Percentiles rank a stretch among this genome's conserved stretches.
Conservation (phyloP, 768 basidiomycete genomes). For the Tremella yokohamensis region DNA sequence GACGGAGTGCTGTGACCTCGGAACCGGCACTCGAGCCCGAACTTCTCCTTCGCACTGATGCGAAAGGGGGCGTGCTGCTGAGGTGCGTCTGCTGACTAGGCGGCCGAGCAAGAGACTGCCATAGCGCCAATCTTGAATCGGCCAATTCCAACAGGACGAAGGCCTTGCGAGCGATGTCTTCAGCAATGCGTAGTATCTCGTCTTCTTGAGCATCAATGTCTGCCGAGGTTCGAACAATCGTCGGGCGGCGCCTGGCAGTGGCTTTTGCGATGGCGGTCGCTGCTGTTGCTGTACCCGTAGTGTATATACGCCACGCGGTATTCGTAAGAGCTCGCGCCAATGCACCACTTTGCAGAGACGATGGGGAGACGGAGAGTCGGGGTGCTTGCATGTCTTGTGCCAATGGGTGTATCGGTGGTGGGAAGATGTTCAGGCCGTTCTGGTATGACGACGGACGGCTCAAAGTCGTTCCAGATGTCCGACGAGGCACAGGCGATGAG, state of each 20-base stretch:
- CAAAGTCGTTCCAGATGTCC: conserved; percentile 7
- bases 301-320: conserved; percentile 52
- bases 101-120: conserved; percentile 19
- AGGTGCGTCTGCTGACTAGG: not conserved
- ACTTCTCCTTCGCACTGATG: conserved; percentile 36
- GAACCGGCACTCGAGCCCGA: conserved; percentile 43
- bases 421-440: conserved; percentile 33
- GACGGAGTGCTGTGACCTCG: conserved; percentile 29
- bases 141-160: conserved; percentile 89
- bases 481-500: conserved; percentile 16
- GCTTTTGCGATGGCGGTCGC: conserved; percentile 38
- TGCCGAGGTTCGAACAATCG: conserved; percentile 24
- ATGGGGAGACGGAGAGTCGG: conserved; percentile 44
- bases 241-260: conserved; percentile 24
- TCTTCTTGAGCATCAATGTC: conserved; percentile 59
- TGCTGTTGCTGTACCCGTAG: conserved; percentile 40
- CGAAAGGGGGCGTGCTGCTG: conserved; percentile 20
- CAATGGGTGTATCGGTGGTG: conserved; percentile 23
- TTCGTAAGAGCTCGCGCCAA: conserved; percentile 52
- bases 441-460: conserved; percentile 24
- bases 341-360: conserved; percentile 45
- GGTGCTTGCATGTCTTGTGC: conserved; percentile 32
- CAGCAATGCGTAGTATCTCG: conserved; percentile 70
- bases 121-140: conserved; percentile 65
- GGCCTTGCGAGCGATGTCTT: conserved; percentile 94